Percentiles rank a stretch among this genome's conserved stretches.
Evolutionary conservation across 805 yeast genomes (phyloP).

Genomic region (Teunomyces panamensis): DNA sequence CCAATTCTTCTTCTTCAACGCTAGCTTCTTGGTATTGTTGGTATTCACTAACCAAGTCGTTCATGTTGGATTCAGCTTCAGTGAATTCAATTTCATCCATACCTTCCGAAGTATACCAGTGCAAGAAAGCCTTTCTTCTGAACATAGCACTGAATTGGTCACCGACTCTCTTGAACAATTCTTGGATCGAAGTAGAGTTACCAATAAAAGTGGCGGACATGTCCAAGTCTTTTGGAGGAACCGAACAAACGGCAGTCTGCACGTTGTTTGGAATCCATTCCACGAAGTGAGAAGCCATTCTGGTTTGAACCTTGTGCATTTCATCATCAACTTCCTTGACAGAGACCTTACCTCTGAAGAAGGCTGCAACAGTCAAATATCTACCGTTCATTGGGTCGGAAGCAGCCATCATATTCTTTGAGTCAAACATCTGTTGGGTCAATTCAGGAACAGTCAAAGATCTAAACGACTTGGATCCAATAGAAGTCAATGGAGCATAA

Average conservation of each 20-base stretch:
- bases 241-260: slow-evolving; percentile 90
- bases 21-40: slow-evolving; percentile 89
- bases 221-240: slow-evolving; percentile 80
- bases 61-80: slow-evolving; percentile 91
- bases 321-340: slow-evolving; percentile 94
- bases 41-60: slow-evolving; percentile 81
- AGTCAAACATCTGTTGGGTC: slow-evolving; percentile 90
- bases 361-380: slow-evolving; percentile 89
- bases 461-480: slow-evolving; percentile 78
- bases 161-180: slow-evolving; percentile 83
- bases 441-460: slow-evolving; percentile 85
- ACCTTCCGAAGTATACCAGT: slow-evolving; percentile 95
- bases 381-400: slow-evolving; percentile 88
- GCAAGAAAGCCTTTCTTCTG: slow-evolving; percentile 90
- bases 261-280: slow-evolving; percentile 97
- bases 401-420: slow-evolving; percentile 95
- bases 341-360: slow-evolving; percentile 90
- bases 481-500: slow-evolving; percentile 85
- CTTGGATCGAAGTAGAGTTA: slow-evolving; percentile 90
- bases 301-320: slow-evolving; percentile 79
- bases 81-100: slow-evolving; percentile 94
- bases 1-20: slow-evolving; percentile 73
- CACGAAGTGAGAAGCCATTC: slow-evolving; percentile 79
- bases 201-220: slow-evolving; percentile 93
- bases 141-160: slow-evolving; percentile 91